Conservation (phyloP, 306 rosid species). For the Echinosophora koreensis region DNA sequence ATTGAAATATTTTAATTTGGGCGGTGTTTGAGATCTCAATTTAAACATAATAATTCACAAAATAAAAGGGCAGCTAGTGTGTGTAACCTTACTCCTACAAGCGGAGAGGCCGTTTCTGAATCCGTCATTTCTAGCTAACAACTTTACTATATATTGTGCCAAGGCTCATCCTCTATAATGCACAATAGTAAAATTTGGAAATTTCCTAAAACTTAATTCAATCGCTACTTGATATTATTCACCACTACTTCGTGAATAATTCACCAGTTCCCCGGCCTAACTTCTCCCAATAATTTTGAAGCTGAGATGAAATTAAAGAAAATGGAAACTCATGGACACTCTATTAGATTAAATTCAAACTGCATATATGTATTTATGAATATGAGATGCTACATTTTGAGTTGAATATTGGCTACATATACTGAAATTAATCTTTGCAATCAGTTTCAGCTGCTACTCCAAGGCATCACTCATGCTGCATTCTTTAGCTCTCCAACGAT, state of each 20-base stretch:
- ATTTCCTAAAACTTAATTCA: not conserved
- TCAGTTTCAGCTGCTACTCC: conserved; percentile 49
- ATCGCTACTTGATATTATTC: not conserved
- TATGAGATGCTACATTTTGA: not conserved
- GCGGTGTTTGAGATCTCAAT: not conserved
- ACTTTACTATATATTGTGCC: too few species aligned
- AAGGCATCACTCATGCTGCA: conserved; percentile 57
- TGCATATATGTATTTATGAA: conserved; percentile 11
- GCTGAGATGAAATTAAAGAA: not conserved
- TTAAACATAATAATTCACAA: too few species aligned
- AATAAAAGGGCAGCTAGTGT: too few species aligned
- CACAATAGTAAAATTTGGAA: not conserved
- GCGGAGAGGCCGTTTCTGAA: too few species aligned
- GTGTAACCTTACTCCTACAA: too few species aligned
- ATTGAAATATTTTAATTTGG: not conserved
- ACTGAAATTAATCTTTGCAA: conserved; percentile 16
- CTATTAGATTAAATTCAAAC: not conserved
- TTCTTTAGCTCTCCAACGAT: conserved; percentile 50
- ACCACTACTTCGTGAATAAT: not conserved
- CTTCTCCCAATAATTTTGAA: not conserved
- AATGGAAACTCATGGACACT: not conserved
- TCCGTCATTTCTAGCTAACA: too few species aligned
- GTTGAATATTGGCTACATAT: not conserved
- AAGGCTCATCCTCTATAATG: not conserved
- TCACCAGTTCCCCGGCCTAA: not conserved